Base-by-base conservation (phyloP, 345 rosid species). In the Arabis hirsuta region DNA sequence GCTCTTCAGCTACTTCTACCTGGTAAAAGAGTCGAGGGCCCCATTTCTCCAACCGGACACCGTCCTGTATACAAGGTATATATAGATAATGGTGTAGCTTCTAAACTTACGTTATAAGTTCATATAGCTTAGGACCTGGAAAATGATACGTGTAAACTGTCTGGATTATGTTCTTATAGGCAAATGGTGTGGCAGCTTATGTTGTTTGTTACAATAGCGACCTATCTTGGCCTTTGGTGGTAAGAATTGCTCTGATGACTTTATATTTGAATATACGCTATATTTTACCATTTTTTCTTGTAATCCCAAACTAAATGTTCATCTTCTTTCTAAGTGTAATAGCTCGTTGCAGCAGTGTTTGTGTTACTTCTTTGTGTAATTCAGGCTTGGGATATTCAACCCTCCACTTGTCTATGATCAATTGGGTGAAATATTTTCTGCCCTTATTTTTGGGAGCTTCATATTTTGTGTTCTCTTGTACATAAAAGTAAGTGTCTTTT, bases 181-280 rank as follows among this genome's bases (percentile, higher is more conserved):
- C 87, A 47, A 95, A 91, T 79, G 98, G 99, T 62, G 20, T 95
- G 87, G 86, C 87, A 8, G 92, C 96, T 1, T 95, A 91, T 79
- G 55, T 79, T 60, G 88, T 90, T 73, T 60, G 88, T 90, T 73
- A 95, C 99, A 39, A 56, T 95, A 60, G 67, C 81, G 34, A 85
- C 94, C 62, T 95, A 95, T 81, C 71, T 90, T 41, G 81, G 92
- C 76, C 88, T 95, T 65, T 95, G 99, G 99, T 86, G 99, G 99
- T 95, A 81, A 88, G 91, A 10, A 68, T 58, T 48, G 52, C 29
- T 1, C 29, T 27, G 3, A 3, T 27, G 29, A 27, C 29, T 27
- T 63, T 71, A 11, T 8, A 14, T 24, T 62, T 52, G 11, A 31
- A 58, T 27, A 4, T 27, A 27, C 29, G 2, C 29, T 27, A 27